phyloP scores from a whole-genome alignment of 768 basidiomycete genomes.

The Grammothele lineata region DNA sequence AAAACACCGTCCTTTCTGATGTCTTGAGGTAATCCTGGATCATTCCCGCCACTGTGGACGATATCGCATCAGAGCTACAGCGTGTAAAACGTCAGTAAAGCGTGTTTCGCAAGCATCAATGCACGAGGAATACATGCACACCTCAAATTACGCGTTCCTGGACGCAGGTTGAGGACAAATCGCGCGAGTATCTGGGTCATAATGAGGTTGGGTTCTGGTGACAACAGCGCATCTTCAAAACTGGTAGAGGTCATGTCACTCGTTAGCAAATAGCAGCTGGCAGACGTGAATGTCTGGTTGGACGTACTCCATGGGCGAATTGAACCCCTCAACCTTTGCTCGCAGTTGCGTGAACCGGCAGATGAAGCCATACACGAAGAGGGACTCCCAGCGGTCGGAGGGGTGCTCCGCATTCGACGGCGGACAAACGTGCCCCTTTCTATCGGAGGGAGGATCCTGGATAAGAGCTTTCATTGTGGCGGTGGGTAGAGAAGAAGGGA shows the following conservation, averaged over 20 bases:
- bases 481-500: slow-evolving; percentile 17
- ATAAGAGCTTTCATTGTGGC: slow-evolving; percentile 32
- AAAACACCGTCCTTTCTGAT: slow-evolving; percentile 73
- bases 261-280: not conserved
- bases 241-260: slow-evolving; percentile 39
- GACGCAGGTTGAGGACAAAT: slow-evolving; percentile 79
- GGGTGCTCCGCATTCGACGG: slow-evolving; percentile 68
- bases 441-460: slow-evolving; percentile 32
- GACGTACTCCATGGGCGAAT: slow-evolving; percentile 81
- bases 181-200: slow-evolving; percentile 68
- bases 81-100: slow-evolving; percentile 31
- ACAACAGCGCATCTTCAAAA: slow-evolving; percentile 75
- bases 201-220: slow-evolving; percentile 66
- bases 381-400: slow-evolving; percentile 78
- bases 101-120: slow-evolving; percentile 26
- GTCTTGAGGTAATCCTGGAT: slow-evolving; percentile 71
- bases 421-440: slow-evolving; percentile 51
- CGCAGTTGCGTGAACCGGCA: slow-evolving; percentile 76
- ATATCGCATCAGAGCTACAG: slow-evolving; percentile 75
- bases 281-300: slow-evolving; percentile 12
- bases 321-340: slow-evolving; percentile 72
- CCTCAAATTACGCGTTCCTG: slow-evolving; percentile 89
- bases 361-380: slow-evolving; percentile 84
- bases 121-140: slow-evolving; percentile 40
- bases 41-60: slow-evolving; percentile 63